Evolutionary conservation across 1,284 basidiomycete species (phyloP), one percentile per base, ranked within the genome.

Genomic region (Xerocomus minutiporus): DNA sequence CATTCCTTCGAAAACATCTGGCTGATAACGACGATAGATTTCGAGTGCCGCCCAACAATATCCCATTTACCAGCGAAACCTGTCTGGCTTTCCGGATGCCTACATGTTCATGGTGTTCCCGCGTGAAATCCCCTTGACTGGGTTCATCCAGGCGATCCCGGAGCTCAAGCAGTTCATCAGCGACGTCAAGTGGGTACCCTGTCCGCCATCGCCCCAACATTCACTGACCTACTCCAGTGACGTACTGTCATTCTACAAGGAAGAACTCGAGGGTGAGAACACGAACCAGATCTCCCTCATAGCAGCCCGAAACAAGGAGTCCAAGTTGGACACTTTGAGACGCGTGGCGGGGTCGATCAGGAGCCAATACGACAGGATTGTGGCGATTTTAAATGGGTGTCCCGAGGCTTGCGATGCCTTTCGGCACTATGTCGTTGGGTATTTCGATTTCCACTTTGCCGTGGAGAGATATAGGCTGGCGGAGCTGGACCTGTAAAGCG

Each of bases 231-330:
- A 1, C 7, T 9, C 29, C 12, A 72, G 70, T 39, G 71, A 73
- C 50, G 55, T 71, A 11, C 52, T 72, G 0, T 73, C 71, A 0
- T 73, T 71, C 38, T 72, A 69, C 55, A 72, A 72, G 53, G 71
- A 72, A 55, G 71, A 72, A 48, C 32, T 64, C 0, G 60, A 40
- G 0, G 61, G 63, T 3, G 71, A 73, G 48, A 59, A 53, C 1
- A 52, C 40, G 5, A 26, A 41, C 25, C 40, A 41, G 40, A 26
- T 41, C 12, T 26, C 25, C 23, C 25, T 41, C 5, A 5, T 25
- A 4, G 40, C 40, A 12, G 40, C 40, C 13, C 25, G 25, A 25
- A 41, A 25, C 25, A 12, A 12, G 11, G 40, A 41, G 40, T 26
- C 40, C 20, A 67, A 67, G 46, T 41, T 63, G 15, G 57, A 62